Percentiles rank a stretch among this genome's conserved stretches.
These are phyloP conservation scores for Sordaria brevicollis DNA, from an alignment of 495 filamentous ascomycete species.

Conservation along the genomic window DNA sequence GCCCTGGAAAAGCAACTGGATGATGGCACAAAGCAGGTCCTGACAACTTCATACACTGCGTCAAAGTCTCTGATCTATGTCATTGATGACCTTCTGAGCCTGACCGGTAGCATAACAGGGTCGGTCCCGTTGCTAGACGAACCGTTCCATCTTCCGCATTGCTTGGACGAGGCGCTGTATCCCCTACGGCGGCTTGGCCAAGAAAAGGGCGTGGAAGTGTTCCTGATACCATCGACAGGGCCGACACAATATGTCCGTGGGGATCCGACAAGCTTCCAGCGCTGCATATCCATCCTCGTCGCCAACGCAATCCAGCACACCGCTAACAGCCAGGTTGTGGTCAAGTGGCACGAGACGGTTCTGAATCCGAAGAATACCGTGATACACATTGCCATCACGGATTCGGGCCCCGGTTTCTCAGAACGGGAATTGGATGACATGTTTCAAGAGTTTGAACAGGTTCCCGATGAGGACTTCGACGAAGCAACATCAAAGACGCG, in stretches of 20 bases:
- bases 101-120: slow-evolving; percentile 71
- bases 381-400: slow-evolving; percentile 57
- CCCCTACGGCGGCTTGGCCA: slow-evolving; percentile 55
- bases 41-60: slow-evolving; percentile 72
- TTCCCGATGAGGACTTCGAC: slow-evolving; percentile 48
- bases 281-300: slow-evolving; percentile 61
- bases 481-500: slow-evolving; percentile 16
- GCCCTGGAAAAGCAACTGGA: slow-evolving; percentile 69
- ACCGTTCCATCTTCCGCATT: slow-evolving; percentile 53
- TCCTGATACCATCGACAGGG: slow-evolving; percentile 45
- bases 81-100: slow-evolving; percentile 77
- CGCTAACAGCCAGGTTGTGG: slow-evolving; percentile 44
- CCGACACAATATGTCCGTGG: slow-evolving; percentile 55
- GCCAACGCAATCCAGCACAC: slow-evolving; percentile 75
- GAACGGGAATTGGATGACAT: slow-evolving; percentile 54
- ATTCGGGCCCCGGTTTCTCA: slow-evolving; percentile 64
- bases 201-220: slow-evolving; percentile 56
- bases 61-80: slow-evolving; percentile 86
- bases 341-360: slow-evolving; percentile 46
- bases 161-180: slow-evolving; percentile 56
- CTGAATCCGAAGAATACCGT: slow-evolving; percentile 28
- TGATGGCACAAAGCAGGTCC: slow-evolving; percentile 60
- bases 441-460: slow-evolving; percentile 73
- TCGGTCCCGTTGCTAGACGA: slow-evolving; percentile 61
- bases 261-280: slow-evolving; percentile 59